Conservation (phyloP, 2,329 filamentous ascomycete species). For the Xylaria sp. region DNA sequence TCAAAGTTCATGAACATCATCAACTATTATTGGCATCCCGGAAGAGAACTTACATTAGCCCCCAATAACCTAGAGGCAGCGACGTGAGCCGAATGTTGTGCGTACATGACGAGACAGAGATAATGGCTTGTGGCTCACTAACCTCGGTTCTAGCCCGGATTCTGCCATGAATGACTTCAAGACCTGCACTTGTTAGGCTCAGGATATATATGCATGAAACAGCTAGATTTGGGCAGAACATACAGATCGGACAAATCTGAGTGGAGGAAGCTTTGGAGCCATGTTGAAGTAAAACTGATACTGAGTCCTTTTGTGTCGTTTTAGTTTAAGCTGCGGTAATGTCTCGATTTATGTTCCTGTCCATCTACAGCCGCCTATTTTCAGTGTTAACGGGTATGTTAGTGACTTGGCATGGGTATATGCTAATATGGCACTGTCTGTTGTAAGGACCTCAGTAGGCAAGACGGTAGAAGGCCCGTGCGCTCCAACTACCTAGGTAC, state of each 20-base stretch:
- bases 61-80: constrained; percentile 53
- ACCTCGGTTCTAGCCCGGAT: constrained; percentile 92
- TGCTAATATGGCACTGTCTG: too few relatives aligned
- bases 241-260: constrained; percentile 74
- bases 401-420: too few relatives aligned
- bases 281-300: constrained; percentile 33
- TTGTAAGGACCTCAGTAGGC: background rate
- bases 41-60: constrained; percentile 52
- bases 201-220: background rate
- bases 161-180: constrained; percentile 86
- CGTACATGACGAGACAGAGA: background rate
- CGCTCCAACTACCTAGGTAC: too few relatives aligned
- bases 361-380: too few relatives aligned
- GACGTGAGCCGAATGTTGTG: background rate
- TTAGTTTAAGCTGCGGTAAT: background rate
- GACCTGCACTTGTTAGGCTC: constrained; percentile 64
- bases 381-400: too few relatives aligned
- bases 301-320: background rate
- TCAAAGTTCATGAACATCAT: constrained; percentile 7
- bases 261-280: constrained; percentile 58
- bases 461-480: constrained; percentile 27
- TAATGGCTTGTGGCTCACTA: constrained; percentile 41
- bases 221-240: constrained; percentile 42
- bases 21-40: background rate
- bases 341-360: too few relatives aligned